Base-by-base conservation (phyloP, 164 flowering plant genomes). In the Kingdonia uniflora region DNA sequence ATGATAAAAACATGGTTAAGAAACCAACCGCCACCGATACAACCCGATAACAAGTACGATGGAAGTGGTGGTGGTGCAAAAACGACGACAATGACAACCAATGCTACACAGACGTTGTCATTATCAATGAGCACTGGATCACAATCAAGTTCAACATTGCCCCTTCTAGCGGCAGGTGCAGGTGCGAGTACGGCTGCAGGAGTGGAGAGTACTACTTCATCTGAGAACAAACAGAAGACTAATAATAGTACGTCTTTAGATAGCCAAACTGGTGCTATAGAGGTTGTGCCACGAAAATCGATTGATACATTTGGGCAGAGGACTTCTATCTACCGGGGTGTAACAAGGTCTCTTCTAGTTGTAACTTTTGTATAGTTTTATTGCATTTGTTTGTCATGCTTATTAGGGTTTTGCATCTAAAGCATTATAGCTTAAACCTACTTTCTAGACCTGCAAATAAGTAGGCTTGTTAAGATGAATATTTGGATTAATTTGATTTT, bases 291-390 rank as follows among this genome's bases (percentile, higher is more conserved):
- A 0, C 59, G 87, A 58, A 90, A 83, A 52, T 73, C 95, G 29
- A 71, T 82, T 49, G 97, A 90, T 51, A 87, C 91, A 14, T 90
- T 87, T 58, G 97, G 97, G 43, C 97, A 91, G 43, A 69, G 96
- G 43, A 91, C 97, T 49, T 91, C 97, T 0, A 87, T 90, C 22
- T 90, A 90, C 70, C 91, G 97, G 50, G 97, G 97, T 55, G 97
- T 90, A 16, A 90, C 97, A 43, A 87, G 91, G 97, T 90, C 29
- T 14, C 10, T 39, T 16, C 6, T 6, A 2, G 12, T 45, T 45
- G 20, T 20, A 16, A 17, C n/a, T n/a, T 11, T 45, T 29, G 35
- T 3, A 8, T 29, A 29, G 35, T 29, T 4, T 3, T 29, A 8
- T 8, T 29, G 35, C 35, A 29, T 29, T 29, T 29, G 8, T 29